phyloP scores from a whole-genome alignment of 129 eudicot species.

The Kitagawia praeruptora region DNA sequence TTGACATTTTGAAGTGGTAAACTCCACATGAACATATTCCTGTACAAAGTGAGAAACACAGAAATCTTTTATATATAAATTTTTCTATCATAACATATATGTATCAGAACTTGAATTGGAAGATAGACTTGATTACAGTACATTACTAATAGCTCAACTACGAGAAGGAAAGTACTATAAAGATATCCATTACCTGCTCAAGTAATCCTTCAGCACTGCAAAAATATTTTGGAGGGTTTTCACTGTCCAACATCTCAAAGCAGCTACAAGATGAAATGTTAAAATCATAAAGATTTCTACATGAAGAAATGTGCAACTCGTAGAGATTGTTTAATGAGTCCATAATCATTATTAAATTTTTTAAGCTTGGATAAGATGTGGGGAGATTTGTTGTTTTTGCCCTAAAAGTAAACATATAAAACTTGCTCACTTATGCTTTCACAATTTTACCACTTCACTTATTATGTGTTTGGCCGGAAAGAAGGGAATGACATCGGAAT shows the following conservation, averaged over 20 bases:
- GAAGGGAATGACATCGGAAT: background rate
- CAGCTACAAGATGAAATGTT: slow-evolving; percentile 27
- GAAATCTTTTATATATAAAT: background rate
- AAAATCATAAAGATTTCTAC: slow-evolving; percentile 3
- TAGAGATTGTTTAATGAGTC: background rate
- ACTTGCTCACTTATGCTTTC: background rate
- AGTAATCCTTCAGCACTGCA: slow-evolving; percentile 65
- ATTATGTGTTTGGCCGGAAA: background rate
- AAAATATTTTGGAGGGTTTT: slow-evolving; percentile 38
- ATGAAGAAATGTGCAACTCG: background rate
- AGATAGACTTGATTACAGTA: background rate
- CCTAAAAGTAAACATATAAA: background rate
- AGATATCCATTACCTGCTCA: slow-evolving; percentile 35
- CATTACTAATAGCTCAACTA: background rate
- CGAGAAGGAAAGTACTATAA: background rate
- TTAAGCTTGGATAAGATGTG: no score
- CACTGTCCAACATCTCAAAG: slow-evolving; percentile 63
- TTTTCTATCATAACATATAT: background rate
- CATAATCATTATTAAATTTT: background rate
- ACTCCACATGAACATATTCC: background rate
- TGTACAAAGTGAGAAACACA: background rate
- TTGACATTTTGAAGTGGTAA: background rate
- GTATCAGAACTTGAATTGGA: background rate
- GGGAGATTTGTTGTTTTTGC: no score
- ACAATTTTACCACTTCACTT: background rate